Percentiles rank a stretch among this genome's conserved stretches.
Conservation (phyloP, 805 yeast genomes). For the Debaryomyces tyrocola region DNA sequence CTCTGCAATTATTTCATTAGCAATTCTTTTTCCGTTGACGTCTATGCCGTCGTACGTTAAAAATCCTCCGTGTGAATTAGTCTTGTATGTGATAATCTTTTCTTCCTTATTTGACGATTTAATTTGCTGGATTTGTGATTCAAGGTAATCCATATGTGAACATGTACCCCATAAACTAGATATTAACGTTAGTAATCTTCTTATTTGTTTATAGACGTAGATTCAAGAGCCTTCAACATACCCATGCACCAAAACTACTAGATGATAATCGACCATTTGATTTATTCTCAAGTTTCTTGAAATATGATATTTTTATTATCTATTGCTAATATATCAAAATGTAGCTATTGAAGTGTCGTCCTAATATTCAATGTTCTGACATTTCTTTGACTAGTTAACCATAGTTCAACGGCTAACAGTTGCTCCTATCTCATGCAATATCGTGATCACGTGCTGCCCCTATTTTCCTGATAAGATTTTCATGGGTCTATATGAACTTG, state of each 20-base stretch:
- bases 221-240: slow-evolving; percentile 24
- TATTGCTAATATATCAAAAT: too few relatives aligned
- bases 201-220: background rate
- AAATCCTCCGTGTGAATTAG: slow-evolving; percentile 67
- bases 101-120: slow-evolving; percentile 21
- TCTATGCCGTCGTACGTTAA: slow-evolving; percentile 87
- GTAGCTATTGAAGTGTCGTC: too few relatives aligned
- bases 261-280: slow-evolving; percentile 45
- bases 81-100: slow-evolving; percentile 44
- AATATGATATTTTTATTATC: too few relatives aligned
- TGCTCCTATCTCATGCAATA: too few relatives aligned
- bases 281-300: background rate
- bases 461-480: too few relatives aligned
- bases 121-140: slow-evolving; percentile 42
- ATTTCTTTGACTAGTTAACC: too few relatives aligned
- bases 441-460: too few relatives aligned
- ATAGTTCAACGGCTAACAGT: too few relatives aligned
- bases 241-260: slow-evolving; percentile 78
- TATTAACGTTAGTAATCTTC: slow-evolving; percentile 10
- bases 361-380: too few relatives aligned
- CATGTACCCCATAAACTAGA: slow-evolving; percentile 70
- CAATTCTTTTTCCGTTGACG: slow-evolving; percentile 75
- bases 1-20: slow-evolving; percentile 54
- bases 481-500: too few relatives aligned
- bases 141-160: slow-evolving; percentile 63